Conservation (phyloP, 192 early-diverging fungal genomes). For the Spizellomyces sp. region DNA sequence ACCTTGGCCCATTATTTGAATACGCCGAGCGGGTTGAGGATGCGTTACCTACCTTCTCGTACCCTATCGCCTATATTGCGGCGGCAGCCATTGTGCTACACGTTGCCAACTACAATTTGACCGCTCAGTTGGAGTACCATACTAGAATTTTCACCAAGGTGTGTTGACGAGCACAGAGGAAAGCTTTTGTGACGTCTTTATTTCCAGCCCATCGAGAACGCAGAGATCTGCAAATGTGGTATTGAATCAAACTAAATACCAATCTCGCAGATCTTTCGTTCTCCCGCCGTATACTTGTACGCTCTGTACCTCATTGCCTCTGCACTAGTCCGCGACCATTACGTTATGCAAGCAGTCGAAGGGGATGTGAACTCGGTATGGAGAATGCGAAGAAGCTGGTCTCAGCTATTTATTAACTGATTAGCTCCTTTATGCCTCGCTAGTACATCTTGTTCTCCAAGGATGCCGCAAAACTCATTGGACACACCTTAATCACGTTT, state of each 20-base stretch:
- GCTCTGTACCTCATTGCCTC: conserved; percentile 56
- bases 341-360: conserved; percentile 55
- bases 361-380: conserved; percentile 49
- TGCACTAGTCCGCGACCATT: conserved; percentile 57
- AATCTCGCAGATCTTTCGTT: conserved; percentile 40
- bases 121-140: conserved; percentile 42
- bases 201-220: too few relatives aligned
- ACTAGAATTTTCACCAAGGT: conserved; percentile 42
- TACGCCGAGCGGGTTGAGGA: conserved; percentile 12
- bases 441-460: conserved; percentile 14
- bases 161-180: not conserved
- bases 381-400: not conserved
- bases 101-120: conserved; percentile 48
- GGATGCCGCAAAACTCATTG: conserved; percentile 34
- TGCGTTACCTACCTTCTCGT: conserved; percentile 18
- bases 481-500: conserved; percentile 39
- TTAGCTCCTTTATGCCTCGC: not conserved
- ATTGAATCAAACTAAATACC: too few relatives aligned
- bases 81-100: conserved; percentile 41
- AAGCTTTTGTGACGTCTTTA: not conserved
- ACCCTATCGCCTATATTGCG: conserved; percentile 27
- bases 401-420: not conserved
- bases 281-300: conserved; percentile 58
- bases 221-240: too few relatives aligned
- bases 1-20: conserved; percentile 10